phyloP scores from a whole-genome alignment of 1,284 basidiomycete species.

The Cronartium ribicola region DNA sequence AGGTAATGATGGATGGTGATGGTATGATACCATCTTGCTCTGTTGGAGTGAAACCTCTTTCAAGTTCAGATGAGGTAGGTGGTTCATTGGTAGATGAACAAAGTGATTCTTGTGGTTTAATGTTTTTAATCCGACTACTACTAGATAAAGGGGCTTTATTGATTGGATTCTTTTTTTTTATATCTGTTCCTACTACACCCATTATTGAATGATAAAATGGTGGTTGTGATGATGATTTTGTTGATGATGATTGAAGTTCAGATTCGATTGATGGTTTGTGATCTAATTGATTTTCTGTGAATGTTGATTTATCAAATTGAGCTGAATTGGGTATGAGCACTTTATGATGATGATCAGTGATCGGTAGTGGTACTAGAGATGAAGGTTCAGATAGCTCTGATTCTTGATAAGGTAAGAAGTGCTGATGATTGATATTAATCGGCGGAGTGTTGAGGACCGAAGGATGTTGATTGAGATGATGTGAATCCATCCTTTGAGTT shows the following conservation, averaged over 20 bases:
- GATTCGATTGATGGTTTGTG: neutral
- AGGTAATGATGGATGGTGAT: no score
- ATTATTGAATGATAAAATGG: neutral
- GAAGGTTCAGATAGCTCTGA: conserved; percentile 3
- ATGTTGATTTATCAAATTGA: no score
- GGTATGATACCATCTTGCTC: neutral
- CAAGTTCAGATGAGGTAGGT: conserved; percentile 18
- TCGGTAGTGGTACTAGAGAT: no score
- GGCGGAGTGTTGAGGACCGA: no score
- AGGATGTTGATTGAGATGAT: no score
- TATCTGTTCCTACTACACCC: neutral
- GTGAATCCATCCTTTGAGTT: no score
- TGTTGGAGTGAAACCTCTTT: conserved; percentile 17
- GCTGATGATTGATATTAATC: no score
- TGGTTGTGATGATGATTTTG: neutral
- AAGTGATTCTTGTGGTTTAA: neutral
- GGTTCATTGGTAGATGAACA: conserved; percentile 1
- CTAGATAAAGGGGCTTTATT: conserved; percentile 13
- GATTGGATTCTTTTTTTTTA: neutral
- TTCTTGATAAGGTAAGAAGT: conserved; percentile 11
- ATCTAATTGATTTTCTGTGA: neutral
- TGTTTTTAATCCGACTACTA: neutral
- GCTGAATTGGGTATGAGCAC: no score
- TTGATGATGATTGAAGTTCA: neutral
- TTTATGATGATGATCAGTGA: no score